phyloP scores from a whole-genome alignment of 2,329 filamentous ascomycete genomes.

The Dendrostoma leiphaemia region DNA sequence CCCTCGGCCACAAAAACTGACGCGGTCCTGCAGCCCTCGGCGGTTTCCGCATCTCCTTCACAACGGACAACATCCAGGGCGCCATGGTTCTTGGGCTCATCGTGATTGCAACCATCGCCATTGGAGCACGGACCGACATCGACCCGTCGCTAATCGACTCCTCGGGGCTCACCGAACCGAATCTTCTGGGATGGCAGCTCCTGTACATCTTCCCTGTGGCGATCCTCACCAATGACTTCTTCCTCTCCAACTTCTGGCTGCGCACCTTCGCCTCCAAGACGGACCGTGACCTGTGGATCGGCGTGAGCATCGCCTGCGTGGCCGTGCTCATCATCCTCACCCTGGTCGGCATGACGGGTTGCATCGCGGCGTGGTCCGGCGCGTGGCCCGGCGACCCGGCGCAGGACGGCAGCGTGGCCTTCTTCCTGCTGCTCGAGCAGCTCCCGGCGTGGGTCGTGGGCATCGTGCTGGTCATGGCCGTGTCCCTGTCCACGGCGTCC shows the following conservation, averaged over 20 bases:
- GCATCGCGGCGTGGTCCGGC: conserved; percentile 77
- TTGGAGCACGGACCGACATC: conserved; percentile 73
- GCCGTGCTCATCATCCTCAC: conserved; percentile 67
- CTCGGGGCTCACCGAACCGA: conserved; percentile 67
- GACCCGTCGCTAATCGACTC: conserved; percentile 65
- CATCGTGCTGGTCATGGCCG: conserved; percentile 77
- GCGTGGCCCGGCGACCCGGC: conserved; percentile 63
- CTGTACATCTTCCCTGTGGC: conserved; percentile 82
- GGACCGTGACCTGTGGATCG: conserved; percentile 75
- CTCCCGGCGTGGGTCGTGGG: conserved; percentile 81
- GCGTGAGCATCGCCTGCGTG: conserved; percentile 65
- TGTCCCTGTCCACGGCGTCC: conserved; percentile 71
- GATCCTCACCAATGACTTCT: conserved; percentile 82
- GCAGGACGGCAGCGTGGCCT: conserved; percentile 62
- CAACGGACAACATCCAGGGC: conserved; percentile 81
- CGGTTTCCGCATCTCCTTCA: conserved; percentile 79
- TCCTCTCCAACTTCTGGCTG: conserved; percentile 81
- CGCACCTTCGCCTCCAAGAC: conserved; percentile 78
- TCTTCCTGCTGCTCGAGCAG: conserved; percentile 71
- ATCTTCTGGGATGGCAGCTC: conserved; percentile 77
- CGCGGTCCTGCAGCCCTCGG: conserved; percentile 58
- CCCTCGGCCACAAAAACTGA: neutral
- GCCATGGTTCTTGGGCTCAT: conserved; percentile 74
- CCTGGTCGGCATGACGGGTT: conserved; percentile 69
- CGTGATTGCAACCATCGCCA: conserved; percentile 73